These are phyloP conservation scores for Yarrowia divulgata DNA, from an alignment of 805 yeast species.

Conservation along the genomic window DNA sequence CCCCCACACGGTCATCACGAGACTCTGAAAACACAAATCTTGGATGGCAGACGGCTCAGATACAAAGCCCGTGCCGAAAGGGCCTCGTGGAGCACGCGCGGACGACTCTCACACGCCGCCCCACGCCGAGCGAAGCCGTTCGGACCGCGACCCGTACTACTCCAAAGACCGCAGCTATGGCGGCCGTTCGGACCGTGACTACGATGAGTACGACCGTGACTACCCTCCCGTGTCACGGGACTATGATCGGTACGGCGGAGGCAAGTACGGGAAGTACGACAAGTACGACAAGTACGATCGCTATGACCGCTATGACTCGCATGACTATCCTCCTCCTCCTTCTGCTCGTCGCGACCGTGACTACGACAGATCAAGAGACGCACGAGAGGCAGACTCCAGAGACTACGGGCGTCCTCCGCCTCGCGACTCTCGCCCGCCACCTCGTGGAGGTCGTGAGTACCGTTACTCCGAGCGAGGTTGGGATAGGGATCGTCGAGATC, in stretches of 20 bases:
- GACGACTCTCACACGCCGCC: constrained; percentile 5
- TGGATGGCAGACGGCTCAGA: constrained; percentile 39
- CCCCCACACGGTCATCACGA: constrained; percentile 35
- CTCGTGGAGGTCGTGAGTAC: constrained; percentile 1
- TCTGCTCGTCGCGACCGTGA: constrained; percentile 35
- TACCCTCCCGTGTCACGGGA: constrained; percentile 31
- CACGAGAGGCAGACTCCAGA: constrained; percentile 11
- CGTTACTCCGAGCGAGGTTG: constrained; percentile 9
- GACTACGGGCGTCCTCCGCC: constrained; percentile 10
- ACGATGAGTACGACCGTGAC: constrained; percentile 19
- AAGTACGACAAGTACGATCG: constrained; percentile 19
- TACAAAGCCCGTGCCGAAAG: constrained; percentile 32
- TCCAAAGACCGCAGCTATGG: constrained; percentile 20
- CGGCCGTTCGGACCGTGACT: constrained; percentile 17
- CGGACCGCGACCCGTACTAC: constrained; percentile 23
- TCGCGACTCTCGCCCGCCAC: constrained; percentile 16
- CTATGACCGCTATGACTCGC: constrained; percentile 14
- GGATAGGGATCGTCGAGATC: constrained; percentile 48
- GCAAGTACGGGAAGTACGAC: constrained; percentile 10
- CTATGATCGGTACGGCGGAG: constrained; percentile 1
- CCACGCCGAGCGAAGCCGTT: constrained; percentile 9
- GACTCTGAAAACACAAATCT: background rate
- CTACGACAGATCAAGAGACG: constrained; percentile 29
- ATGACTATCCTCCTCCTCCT: background rate
- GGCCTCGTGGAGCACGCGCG: constrained; percentile 24